Evolutionary conservation across 2,329 filamentous ascomycete genomes (phyloP).

Genomic region (Pyrenochaeta sp.): DNA sequence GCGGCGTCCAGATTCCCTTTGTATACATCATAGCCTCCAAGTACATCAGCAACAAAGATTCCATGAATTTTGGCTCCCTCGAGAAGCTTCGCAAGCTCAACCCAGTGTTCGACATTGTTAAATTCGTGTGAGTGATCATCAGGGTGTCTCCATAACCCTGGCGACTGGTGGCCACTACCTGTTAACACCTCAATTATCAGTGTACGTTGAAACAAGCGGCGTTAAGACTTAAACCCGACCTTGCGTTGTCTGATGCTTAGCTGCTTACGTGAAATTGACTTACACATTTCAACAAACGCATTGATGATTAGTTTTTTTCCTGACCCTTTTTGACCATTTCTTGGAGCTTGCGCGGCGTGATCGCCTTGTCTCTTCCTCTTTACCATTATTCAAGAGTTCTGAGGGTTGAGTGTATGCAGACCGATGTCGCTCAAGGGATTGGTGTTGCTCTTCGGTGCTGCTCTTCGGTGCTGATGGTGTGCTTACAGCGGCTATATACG

Average conservation of each 20-base stretch:
- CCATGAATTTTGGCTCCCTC: slow-evolving; percentile 52
- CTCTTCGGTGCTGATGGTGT: slow-evolving; percentile 37
- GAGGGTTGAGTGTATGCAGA: slow-evolving; percentile 5
- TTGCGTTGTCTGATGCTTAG: background rate
- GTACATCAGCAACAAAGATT: slow-evolving; percentile 54
- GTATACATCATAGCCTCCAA: slow-evolving; percentile 74
- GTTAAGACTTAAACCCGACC: background rate
- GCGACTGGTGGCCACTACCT: slow-evolving; percentile 53
- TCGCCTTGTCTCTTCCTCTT: slow-evolving; percentile 21
- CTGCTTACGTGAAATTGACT: slow-evolving; percentile 8
- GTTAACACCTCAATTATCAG: slow-evolving; percentile 5
- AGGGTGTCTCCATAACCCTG: slow-evolving; percentile 70
- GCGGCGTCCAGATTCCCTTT: slow-evolving; percentile 69
- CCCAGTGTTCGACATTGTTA: slow-evolving; percentile 48
- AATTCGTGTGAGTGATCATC: slow-evolving; percentile 70
- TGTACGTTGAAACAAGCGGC: background rate
- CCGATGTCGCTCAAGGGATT: slow-evolving; percentile 31
- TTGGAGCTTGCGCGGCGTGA: slow-evolving; percentile 22
- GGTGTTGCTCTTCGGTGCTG: slow-evolving; percentile 23
- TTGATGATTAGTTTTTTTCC: slow-evolving; percentile 53
- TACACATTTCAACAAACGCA: slow-evolving; percentile 55
- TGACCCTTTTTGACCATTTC: slow-evolving; percentile 24
- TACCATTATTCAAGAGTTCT: slow-evolving; percentile 12
- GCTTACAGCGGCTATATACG: slow-evolving; percentile 34
- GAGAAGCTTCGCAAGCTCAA: slow-evolving; percentile 48